Conservation (phyloP, 192 early-diverging fungal genomes). For the Dimargaris cristalligena region DNA sequence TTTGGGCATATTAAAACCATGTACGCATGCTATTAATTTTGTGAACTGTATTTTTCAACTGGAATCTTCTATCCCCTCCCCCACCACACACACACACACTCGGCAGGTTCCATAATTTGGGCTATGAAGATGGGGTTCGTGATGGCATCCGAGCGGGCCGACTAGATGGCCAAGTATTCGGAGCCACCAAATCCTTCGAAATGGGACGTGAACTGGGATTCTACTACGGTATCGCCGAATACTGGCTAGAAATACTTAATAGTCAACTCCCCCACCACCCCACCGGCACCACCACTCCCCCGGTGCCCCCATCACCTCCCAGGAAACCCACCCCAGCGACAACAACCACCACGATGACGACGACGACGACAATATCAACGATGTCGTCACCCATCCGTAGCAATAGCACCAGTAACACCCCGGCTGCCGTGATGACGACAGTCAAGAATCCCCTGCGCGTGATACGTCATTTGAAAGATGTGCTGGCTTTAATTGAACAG, state of each 20-base stretch:
- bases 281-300: too few species aligned
- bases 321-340: too few species aligned
- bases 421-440: too few species aligned
- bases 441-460: neutral
- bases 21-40: neutral
- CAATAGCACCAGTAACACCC: neutral
- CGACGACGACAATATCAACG: too few species aligned
- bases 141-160: conserved; percentile 2
- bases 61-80: neutral
- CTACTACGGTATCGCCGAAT: neutral
- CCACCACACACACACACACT: neutral
- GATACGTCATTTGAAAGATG: neutral
- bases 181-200: neutral
- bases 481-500: neutral
- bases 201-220: conserved; percentile 7
- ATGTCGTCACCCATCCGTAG: too few species aligned
- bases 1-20: neutral
- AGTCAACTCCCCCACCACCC: neutral
- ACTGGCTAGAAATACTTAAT: neutral
- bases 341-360: neutral
- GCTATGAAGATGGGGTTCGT: conserved; percentile 4
- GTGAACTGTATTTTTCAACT: neutral
- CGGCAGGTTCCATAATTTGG: conserved; percentile 5
- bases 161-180: conserved; percentile 8
- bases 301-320: too few species aligned